Evolutionary conservation across 2,329 filamentous ascomycete genomes (phyloP).

Genomic region (Colletotrichum sp.): DNA sequence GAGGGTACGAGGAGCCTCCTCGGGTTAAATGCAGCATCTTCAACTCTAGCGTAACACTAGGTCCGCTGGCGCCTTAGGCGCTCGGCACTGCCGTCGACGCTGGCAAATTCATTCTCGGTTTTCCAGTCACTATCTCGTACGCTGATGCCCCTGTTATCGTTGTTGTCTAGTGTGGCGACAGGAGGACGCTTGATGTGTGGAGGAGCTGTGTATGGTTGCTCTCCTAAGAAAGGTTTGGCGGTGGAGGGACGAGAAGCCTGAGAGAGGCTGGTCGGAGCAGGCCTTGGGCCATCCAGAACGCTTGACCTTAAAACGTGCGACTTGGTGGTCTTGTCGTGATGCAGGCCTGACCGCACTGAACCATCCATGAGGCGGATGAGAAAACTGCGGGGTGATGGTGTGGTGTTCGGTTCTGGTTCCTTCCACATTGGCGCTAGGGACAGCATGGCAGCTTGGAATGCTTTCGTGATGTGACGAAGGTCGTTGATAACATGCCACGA

Average conservation of each 20-base stretch:
- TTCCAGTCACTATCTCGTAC: not conserved
- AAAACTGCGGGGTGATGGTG: too few species aligned
- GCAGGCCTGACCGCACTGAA: too few species aligned
- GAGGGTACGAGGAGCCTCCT: not conserved
- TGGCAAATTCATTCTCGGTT: fast-evolving
- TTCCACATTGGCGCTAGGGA: too few species aligned
- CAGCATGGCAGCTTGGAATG: not conserved
- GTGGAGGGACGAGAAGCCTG: not conserved
- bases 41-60: fast-evolving
- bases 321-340: not conserved
- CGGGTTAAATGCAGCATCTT: not conserved
- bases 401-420: too few species aligned
- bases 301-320: not conserved
- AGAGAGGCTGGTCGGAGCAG: not conserved
- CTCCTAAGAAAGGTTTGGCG: not conserved
- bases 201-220: fast-evolving
- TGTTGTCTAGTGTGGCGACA: not conserved
- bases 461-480: not conserved
- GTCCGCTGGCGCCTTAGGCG: not conserved
- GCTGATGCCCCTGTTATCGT: fast-evolving
- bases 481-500: not conserved
- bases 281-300: not conserved
- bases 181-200: fast-evolving
- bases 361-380: too few species aligned
- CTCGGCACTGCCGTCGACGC: fast-evolving